Base-by-base conservation (phyloP, 2,329 filamentous ascomycete species). In the Chrysosporium keratinophilum region DNA sequence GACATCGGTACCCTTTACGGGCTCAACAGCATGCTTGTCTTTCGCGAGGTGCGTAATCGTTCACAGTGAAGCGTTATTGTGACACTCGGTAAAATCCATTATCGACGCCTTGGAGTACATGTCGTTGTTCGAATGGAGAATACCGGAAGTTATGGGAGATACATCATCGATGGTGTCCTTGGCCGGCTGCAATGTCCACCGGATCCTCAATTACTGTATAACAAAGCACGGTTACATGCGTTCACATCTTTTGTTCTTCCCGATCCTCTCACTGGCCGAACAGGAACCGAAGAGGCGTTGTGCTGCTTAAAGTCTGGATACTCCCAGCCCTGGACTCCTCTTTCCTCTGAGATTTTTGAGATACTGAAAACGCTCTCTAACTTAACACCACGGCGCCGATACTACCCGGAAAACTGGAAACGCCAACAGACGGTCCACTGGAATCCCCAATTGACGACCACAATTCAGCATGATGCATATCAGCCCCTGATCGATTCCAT, bases 1-100 rank as follows among this genome's bases (percentile, higher is more conserved):
- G 76, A 84, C 49, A 67, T 75, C 0, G 83, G 82, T 0, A 80
- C 79, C 0, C 74, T 78, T 59, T 77, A 85, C 54, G 83, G 83
- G 0, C 67, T 85, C 0, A 54, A 66, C 1, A 82, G 76, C 62
- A 84, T 78, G 62, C 65, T 84, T 2, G 74, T 85, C 0, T 64
- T 84, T 12, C 49, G 49, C 28, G 49, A 51, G n/a, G 14, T 37
- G 17, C 71, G 74, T 0, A 74, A 77, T n/a, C 50, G 61, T 0
- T 54, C 59, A 0, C 68, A 72, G 3, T 74, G 75, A 7, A 81
- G 73, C 31, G 67, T 85, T 5, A 67, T 86, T 0, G 68, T 80
- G 0, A 77, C 82, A 0, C 55, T 79, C 0, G 78, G 80, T 0
- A 4, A 50, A 0, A 19, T 73, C 0, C 35, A 5, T 0, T 70